Base-by-base conservation (phyloP, 2,329 filamentous ascomycete genomes). In the Colletotrichum acutatum region DNA sequence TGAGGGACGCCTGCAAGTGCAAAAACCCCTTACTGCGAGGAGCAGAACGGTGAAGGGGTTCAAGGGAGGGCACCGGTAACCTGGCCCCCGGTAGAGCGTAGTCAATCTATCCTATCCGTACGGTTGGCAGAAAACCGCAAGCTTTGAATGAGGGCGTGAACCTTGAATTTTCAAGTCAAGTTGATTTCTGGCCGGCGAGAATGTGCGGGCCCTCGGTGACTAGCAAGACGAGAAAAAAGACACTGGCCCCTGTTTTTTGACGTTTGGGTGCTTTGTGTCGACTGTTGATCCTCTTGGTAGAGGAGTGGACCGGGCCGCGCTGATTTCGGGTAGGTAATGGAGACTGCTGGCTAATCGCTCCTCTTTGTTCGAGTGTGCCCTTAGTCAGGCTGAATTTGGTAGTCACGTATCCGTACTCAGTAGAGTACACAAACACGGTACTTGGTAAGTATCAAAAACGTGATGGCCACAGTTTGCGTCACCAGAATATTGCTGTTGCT, bases 251-350 rank as follows among this genome's bases (percentile, higher is more conserved):
- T 26, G 46, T 19, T 64, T 64, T 42, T 54, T 37, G 63, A 52
- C 32, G 30, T 57, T 30, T 57, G 24, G 6, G 42, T 54, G 24
- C 37, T 58, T 58, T 59, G 49, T 52, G 59, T 32, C 28, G 66
- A 61, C 42, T 52, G 59, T 32, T 37, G 66, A 61, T 62, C 66
- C n/a, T 58, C 28, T 32, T 24, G 22, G 24, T 32, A 34, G 24
- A 22, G 32, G 34, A 65, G 70, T 69, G 70, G 70, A 56, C 42
- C 59, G 66, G 70, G 59, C 66, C 66, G 42, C 42, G 70, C 66
- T 64, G 70, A 65, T 60, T 64, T 49, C 42, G 42, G 42, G 42
- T 49, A n/a, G 42, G 58, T 46, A 69, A 49, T 66, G 49, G 53
- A 49, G 34, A 58, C 28, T 37, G 69, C 58, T 52, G 64, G 34